These are phyloP conservation scores for Trichosanthes truncata DNA, from an alignment of 306 rosid genomes.

Conservation along the genomic window DNA sequence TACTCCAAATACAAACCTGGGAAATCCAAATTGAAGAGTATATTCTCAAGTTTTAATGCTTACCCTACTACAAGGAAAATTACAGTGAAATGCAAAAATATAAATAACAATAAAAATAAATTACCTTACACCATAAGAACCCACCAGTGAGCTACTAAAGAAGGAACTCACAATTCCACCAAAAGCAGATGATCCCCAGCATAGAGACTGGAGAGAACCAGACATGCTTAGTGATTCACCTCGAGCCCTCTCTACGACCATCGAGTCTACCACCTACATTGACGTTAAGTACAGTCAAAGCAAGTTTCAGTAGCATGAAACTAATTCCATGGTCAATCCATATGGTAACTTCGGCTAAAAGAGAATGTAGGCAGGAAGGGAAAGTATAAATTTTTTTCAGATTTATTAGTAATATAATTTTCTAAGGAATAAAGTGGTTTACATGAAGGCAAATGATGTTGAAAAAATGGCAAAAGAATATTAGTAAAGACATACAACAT, in stretches of 20 bases:
- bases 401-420: background rate
- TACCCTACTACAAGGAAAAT: background rate
- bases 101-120: background rate
- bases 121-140: slow-evolving; percentile 84
- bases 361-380: background rate
- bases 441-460: background rate
- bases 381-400: background rate
- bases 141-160: slow-evolving; percentile 89
- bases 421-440: background rate
- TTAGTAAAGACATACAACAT: slow-evolving; percentile 66
- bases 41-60: slow-evolving; percentile 2
- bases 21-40: slow-evolving; percentile 13
- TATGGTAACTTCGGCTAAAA: background rate
- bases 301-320: background rate
- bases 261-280: slow-evolving; percentile 94
- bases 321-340: background rate
- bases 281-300: slow-evolving; percentile 20
- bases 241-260: slow-evolving; percentile 99
- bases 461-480: background rate
- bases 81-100: background rate
- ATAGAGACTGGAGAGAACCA: slow-evolving; percentile 91
- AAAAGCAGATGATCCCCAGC: slow-evolving; percentile 97
- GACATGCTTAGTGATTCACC: slow-evolving; percentile 94
- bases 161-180: slow-evolving; percentile 97
- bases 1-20: slow-evolving; percentile 93